A percentile compares a stretch with the other conserved stretches of the same genome.
phyloP scores from a whole-genome alignment of 495 filamentous ascomycete species.

The Penicillium cataractarum region DNA sequence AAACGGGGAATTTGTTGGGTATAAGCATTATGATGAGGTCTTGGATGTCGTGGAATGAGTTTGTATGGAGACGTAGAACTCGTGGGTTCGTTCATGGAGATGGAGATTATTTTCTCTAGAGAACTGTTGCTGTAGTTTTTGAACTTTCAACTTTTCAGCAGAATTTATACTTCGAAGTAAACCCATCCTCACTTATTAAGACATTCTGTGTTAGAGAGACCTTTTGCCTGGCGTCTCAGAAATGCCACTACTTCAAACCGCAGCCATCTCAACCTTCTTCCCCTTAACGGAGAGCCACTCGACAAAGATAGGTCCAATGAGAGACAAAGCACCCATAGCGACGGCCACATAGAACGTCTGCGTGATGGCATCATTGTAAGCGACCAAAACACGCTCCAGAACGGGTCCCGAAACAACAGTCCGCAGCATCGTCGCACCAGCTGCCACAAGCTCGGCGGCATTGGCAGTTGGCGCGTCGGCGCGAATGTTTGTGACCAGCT shows the following conservation, averaged over 20 bases:
- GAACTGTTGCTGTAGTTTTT: too few relatives aligned
- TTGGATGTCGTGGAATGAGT: too few relatives aligned
- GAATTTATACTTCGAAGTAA: too few relatives aligned
- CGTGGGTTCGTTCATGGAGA: too few relatives aligned
- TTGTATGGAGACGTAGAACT: too few relatives aligned
- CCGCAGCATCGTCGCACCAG: conserved; percentile 72
- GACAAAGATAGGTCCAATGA: conserved; percentile 62
- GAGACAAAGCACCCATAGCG: conserved; percentile 61
- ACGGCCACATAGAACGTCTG: conserved; percentile 70
- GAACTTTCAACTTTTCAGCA: too few relatives aligned
- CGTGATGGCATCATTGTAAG: conserved; percentile 73
- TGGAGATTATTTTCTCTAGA: too few relatives aligned
- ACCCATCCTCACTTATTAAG: too few relatives aligned
- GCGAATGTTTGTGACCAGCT: conserved; percentile 60
- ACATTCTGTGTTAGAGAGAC: too few relatives aligned
- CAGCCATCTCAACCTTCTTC: conserved; percentile 69
- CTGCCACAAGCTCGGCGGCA: conserved; percentile 50
- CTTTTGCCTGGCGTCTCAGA: neutral
- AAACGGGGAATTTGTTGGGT: too few relatives aligned
- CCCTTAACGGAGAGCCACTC: conserved; percentile 88
- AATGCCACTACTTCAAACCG: conserved; percentile 33
- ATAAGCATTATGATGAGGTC: too few relatives aligned
- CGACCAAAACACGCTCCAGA: conserved; percentile 59
- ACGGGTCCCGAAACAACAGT: conserved; percentile 44
- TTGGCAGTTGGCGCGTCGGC: conserved; percentile 54